Conservation (phyloP, 75 land plant species). For the Cunninghamia lanceolata region DNA sequence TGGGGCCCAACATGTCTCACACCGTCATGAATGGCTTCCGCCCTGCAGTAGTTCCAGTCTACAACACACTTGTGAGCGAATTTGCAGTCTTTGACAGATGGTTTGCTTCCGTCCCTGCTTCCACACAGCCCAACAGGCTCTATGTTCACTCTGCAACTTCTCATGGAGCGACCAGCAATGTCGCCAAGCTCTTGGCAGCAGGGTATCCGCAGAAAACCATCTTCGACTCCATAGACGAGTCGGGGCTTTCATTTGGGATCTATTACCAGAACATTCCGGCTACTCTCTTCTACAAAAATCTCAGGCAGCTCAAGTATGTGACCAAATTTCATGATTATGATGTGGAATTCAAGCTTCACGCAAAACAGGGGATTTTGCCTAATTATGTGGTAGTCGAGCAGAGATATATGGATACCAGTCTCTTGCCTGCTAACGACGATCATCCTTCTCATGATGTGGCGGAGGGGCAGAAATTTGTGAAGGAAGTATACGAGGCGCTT, state of each 20-base stretch:
- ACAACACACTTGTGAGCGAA: conserved; percentile 34
- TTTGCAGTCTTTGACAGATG: conserved; percentile 53
- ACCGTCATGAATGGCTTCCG: conserved; percentile 59
- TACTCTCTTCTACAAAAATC: conserved; percentile 62
- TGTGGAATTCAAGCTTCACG: conserved; percentile 51
- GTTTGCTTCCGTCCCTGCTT: conserved; percentile 58
- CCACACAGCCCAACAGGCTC: conserved; percentile 61
- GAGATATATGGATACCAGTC: conserved; percentile 50
- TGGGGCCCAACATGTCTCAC: conserved; percentile 22
- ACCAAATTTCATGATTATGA: conserved; percentile 46
- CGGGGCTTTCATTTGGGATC: conserved; percentile 56
- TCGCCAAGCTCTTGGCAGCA: conserved; percentile 21
- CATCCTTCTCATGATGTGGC: conserved; percentile 91
- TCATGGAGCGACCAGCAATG: conserved; percentile 43
- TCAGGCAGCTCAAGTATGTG: conserved; percentile 66
- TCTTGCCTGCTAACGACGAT: conserved; percentile 75
- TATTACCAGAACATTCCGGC: conserved; percentile 79
- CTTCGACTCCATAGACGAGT: conserved; percentile 44
- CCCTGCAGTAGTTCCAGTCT: conserved; percentile 45
- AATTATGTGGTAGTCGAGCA: conserved; percentile 21
- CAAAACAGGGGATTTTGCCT: conserved; percentile 56
- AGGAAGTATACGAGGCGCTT: conserved; percentile 89
- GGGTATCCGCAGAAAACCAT: conserved; percentile 62
- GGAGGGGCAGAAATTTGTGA: conserved; percentile 78
- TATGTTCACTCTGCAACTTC: conserved; percentile 62